Percentiles rank a stretch among this genome's conserved stretches.
Conservation (phyloP, 1,284 basidiomycete genomes). For the Paramarasmius palmivorus region DNA sequence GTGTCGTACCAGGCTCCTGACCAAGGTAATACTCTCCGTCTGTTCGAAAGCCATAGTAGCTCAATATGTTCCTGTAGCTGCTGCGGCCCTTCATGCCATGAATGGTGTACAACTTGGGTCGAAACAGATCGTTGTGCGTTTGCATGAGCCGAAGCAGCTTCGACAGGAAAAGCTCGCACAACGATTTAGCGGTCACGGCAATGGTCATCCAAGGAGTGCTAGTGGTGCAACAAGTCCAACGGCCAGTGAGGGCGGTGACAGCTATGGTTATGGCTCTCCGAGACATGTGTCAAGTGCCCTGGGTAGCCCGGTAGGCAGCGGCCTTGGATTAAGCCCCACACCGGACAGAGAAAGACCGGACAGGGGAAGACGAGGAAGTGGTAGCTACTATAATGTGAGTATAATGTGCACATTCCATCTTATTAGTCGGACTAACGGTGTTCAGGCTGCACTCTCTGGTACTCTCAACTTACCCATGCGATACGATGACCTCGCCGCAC, state of each 20-base stretch:
- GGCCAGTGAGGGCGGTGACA: constrained; percentile 76
- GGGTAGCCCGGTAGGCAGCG: constrained; percentile 56
- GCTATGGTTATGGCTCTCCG: constrained; percentile 50
- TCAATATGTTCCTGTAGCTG: constrained; percentile 41
- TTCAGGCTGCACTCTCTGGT: constrained; percentile 73
- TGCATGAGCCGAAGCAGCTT: constrained; percentile 89
- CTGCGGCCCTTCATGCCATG: constrained; percentile 76
- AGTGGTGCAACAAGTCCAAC: constrained; percentile 83
- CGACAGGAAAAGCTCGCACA: constrained; percentile 86
- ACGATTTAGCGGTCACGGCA: constrained; percentile 63
- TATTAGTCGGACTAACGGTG: not conserved
- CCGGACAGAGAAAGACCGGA: constrained; percentile 62
- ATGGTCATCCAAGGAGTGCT: constrained; percentile 73
- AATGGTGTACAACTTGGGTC: constrained; percentile 70
- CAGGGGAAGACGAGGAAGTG: constrained; percentile 71
- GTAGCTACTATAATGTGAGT: constrained; percentile 78
- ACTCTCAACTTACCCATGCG: constrained; percentile 78
- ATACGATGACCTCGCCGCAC: constrained; percentile 76
- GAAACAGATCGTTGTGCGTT: constrained; percentile 81
- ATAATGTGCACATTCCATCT: not conserved
- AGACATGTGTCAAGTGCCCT: constrained; percentile 23
- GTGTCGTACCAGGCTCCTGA: constrained; percentile 86
- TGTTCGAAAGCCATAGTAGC: not conserved
- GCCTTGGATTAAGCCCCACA: constrained; percentile 53
- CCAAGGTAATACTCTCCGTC: constrained; percentile 60